These are phyloP conservation scores for Neonectria punicea DNA, from an alignment of 2,329 filamentous ascomycete species.

Conservation along the genomic window DNA sequence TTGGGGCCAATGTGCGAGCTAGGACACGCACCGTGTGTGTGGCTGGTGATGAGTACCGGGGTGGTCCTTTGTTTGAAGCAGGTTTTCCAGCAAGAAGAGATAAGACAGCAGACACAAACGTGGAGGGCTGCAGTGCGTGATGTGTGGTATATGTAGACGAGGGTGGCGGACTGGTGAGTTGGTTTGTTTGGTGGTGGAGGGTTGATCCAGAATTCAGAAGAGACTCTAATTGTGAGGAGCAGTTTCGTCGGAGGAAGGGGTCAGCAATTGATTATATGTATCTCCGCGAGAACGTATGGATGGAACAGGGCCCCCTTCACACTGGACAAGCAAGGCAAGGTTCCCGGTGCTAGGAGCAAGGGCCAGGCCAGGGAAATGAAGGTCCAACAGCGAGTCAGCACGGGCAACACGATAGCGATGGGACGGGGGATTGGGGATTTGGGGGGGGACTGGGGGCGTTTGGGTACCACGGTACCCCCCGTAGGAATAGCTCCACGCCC, in stretches of 20 bases:
- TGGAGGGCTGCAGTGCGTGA: neutral
- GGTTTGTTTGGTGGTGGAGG: constrained; percentile 10
- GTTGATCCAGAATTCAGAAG: neutral
- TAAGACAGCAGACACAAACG: neutral
- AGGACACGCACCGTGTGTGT: constrained; percentile 35
- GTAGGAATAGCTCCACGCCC: neutral
- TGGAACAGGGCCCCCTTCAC: constrained; percentile 2
- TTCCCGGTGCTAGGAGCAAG: constrained; percentile 14
- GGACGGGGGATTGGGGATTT: neutral
- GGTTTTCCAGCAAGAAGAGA: neutral
- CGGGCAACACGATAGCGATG: constrained; percentile 23
- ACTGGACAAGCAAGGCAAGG: neutral
- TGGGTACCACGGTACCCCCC: neutral
- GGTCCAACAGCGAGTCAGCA: constrained; percentile 27
- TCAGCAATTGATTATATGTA: constrained; percentile 38
- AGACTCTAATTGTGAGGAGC: neutral
- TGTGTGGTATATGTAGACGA: neutral
- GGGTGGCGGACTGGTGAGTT: neutral
- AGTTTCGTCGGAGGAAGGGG: constrained; percentile 32
- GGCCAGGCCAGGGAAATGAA: constrained; percentile 26
- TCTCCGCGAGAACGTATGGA: constrained; percentile 1
- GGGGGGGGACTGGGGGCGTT: neutral
- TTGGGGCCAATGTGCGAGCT: constrained; percentile 36
- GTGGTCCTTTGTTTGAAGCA: neutral
- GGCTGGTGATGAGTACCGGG: constrained; percentile 1